Conservation (phyloP, 2,329 filamentous ascomycete species). For the Aspergillus flavus region DNA sequence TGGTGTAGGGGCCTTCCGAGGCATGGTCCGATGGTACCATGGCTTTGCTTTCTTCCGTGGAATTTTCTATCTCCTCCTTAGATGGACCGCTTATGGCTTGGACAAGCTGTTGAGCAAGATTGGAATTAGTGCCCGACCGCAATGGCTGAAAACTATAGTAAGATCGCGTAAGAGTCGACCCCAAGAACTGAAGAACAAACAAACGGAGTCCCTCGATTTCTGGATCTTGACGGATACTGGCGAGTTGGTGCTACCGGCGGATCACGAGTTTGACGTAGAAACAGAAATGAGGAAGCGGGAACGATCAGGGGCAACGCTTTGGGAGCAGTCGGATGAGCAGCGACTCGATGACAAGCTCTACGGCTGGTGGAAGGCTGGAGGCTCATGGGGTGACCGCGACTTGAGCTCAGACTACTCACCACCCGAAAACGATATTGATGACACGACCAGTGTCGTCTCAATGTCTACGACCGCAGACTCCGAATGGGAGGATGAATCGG, state of each 20-base stretch:
- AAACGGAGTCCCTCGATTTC: constrained; percentile 49
- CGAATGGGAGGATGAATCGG: constrained; percentile 52
- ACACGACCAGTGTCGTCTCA: constrained; percentile 81
- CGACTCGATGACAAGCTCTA: constrained; percentile 76
- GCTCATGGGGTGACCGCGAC: constrained; percentile 83
- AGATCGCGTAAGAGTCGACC: constrained; percentile 29
- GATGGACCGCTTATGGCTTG: constrained; percentile 59
- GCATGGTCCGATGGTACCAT: constrained; percentile 76
- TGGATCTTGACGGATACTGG: constrained; percentile 58
- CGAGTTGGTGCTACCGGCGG: constrained; percentile 57
- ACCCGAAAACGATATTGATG: constrained; percentile 60
- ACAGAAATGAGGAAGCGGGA: constrained; percentile 70
- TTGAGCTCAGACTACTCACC: constrained; percentile 76
- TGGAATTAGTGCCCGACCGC: constrained; percentile 64
- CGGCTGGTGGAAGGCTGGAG: constrained; percentile 79
- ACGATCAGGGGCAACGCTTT: constrained; percentile 42
- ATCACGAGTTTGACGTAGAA: constrained; percentile 77
- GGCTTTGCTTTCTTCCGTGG: constrained; percentile 73
- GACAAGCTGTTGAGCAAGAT: constrained; percentile 59
- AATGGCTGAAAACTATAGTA: constrained; percentile 58
- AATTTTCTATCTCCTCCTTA: constrained; percentile 67
- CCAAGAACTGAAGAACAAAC: constrained; percentile 15
- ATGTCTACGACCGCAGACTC: constrained; percentile 57
- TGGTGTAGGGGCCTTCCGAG: constrained; percentile 77
- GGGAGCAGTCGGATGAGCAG: constrained; percentile 59